Evolutionary conservation across 345 rosid species (phyloP).

Genomic region (Noccaea caerulescens): DNA sequence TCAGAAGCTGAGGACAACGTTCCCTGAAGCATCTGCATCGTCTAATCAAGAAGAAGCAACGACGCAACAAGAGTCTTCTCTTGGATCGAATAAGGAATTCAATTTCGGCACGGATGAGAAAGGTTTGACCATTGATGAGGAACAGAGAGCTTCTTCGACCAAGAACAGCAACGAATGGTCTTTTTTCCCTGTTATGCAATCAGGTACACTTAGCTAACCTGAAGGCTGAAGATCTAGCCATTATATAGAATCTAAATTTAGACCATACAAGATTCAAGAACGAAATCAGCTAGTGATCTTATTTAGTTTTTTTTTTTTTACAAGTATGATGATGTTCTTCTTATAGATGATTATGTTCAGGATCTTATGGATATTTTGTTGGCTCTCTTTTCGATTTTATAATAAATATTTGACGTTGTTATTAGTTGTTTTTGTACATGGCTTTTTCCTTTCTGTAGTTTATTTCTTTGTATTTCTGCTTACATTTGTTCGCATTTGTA

Average conservation of each 20-base stretch:
- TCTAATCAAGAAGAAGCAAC: constrained; percentile 35
- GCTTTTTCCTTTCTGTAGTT: constrained; percentile 6
- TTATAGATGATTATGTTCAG: constrained; percentile 27
- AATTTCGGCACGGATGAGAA: constrained; percentile 64
- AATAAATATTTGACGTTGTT: constrained; percentile 33
- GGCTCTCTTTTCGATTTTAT: constrained; percentile 28
- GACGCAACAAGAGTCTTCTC: constrained; percentile 47
- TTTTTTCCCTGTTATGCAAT: constrained; percentile 77
- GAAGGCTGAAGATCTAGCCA: neutral
- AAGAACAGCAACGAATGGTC: constrained; percentile 59
- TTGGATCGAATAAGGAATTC: constrained; percentile 69
- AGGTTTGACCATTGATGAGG: constrained; percentile 54
- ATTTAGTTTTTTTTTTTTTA: neutral
- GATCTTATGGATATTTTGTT: constrained; percentile 18
- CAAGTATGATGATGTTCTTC: constrained; percentile 12
- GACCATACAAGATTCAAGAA: constrained; percentile 21
- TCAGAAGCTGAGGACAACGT: constrained; percentile 49
- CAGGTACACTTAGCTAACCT: constrained; percentile 61
- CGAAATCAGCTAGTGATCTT: constrained; percentile 3
- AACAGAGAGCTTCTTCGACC: constrained; percentile 34
- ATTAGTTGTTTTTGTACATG: constrained; percentile 28
- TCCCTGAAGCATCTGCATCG: constrained; percentile 46
- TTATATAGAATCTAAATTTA: constrained; percentile 26
- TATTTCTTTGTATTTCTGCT: neutral
- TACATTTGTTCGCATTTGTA: constrained; percentile 28